phyloP scores from a whole-genome alignment of 176 grass and related monocot species.

The Poa pratensis region DNA sequence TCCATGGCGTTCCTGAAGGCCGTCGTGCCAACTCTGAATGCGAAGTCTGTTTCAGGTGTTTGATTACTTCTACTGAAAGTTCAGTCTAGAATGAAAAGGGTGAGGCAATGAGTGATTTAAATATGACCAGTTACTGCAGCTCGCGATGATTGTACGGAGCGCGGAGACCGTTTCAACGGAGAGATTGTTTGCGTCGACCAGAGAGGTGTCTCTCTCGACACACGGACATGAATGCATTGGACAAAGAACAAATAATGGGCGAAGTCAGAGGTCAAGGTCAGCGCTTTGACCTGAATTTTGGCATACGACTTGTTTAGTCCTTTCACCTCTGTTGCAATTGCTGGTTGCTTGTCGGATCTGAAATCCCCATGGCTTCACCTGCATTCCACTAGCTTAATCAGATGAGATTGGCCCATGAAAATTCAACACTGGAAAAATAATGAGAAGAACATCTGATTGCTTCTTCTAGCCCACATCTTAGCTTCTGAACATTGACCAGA shows the following conservation, averaged over 20 bases:
- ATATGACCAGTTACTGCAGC: background rate
- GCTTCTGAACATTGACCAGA: conserved; percentile 10
- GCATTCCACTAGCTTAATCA: background rate
- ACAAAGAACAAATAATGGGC: background rate
- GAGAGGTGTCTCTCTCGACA: background rate
- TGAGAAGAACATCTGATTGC: background rate
- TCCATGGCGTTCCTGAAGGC: background rate
- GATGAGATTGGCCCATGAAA: background rate
- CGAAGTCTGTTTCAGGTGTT: background rate
- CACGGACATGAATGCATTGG: background rate
- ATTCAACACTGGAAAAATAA: background rate
- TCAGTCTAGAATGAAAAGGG: background rate
- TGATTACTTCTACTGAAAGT: background rate
- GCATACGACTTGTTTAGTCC: background rate
- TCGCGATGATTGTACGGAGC: background rate
- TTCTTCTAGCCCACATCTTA: background rate
- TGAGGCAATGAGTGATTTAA: background rate
- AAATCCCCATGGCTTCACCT: background rate
- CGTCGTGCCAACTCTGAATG: background rate
- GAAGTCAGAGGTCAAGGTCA: conserved; percentile 28
- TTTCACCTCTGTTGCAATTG: background rate
- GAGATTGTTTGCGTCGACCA: background rate
- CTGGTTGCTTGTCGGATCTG: background rate
- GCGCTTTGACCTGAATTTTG: conserved; percentile 33
- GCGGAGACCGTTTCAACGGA: background rate